These are phyloP conservation scores for Nosema bombycis DNA, from an alignment of 371 early-diverging fungal species.

Conservation along the genomic window DNA sequence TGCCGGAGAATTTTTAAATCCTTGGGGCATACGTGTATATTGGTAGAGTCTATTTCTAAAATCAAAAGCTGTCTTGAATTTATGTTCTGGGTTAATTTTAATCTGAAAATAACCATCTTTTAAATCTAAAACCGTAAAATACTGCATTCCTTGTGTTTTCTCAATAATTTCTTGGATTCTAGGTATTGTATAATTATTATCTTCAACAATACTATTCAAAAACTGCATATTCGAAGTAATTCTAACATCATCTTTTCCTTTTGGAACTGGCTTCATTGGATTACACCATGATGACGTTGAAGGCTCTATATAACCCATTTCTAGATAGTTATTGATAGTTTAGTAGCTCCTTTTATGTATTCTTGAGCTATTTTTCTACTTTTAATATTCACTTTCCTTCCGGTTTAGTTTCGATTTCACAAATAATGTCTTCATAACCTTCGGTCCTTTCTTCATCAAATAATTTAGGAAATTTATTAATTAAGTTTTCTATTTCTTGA, in stretches of 20 bases:
- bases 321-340: slow-evolving; percentile 3
- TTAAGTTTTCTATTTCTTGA: neutral
- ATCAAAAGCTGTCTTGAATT: too few species aligned
- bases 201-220: too few species aligned
- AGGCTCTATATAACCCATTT: slow-evolving; percentile 20
- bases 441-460: neutral
- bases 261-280: neutral
- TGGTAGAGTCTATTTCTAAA: too few species aligned
- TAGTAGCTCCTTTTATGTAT: neutral
- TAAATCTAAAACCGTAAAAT: slow-evolving; percentile 64
- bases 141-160: too few species aligned
- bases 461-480: neutral
- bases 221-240: too few species aligned
- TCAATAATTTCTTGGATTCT: too few species aligned
- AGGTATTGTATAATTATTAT: slow-evolving; percentile 27
- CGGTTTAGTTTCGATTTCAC: neutral
- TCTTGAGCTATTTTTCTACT: neutral
- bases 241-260: neutral
- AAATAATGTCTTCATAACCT: neutral
- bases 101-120: slow-evolving; percentile 66
- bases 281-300: slow-evolving; percentile 13
- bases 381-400: neutral
- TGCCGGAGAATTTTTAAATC: too few species aligned
- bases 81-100: slow-evolving; percentile 30
- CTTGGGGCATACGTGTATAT: too few species aligned